A percentile compares a stretch with the other conserved stretches of the same genome.
These are phyloP conservation scores for Verticillium klebahnii DNA, from an alignment of 2,329 filamentous ascomycete species.

Conservation along the genomic window DNA sequence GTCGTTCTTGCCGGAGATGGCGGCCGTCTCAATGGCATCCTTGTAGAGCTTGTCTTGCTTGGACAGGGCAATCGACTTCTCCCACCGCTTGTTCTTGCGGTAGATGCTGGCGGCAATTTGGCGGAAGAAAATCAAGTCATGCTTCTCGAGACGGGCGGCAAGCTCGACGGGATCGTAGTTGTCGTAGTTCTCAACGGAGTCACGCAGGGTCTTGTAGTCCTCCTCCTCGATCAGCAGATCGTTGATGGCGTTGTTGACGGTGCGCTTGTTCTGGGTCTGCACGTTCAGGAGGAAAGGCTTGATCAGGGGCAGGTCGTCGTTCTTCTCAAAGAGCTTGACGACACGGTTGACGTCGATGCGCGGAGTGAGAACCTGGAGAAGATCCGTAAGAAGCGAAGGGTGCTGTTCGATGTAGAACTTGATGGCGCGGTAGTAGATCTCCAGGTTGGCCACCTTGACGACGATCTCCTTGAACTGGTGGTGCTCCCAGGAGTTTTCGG, in stretches of 20 bases:
- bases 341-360: conserved; percentile 98
- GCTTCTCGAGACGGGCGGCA: conserved; percentile 89
- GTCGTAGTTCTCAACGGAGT: conserved; percentile 98
- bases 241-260: conserved; percentile 97
- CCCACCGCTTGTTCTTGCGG: conserved; percentile 99
- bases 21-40: conserved; percentile 96
- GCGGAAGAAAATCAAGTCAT: conserved; percentile 97
- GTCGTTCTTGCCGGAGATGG: conserved; percentile 83
- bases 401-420: conserved; percentile 98
- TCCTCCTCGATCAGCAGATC: conserved; percentile 97
- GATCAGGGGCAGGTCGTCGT: conserved; percentile 95
- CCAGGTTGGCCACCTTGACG: conserved; percentile 95
- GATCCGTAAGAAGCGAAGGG: conserved; percentile 89
- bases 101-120: conserved; percentile 98
- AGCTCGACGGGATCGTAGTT: conserved; percentile 97
- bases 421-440: conserved; percentile 96
- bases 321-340: conserved; percentile 98
- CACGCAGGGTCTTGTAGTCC: conserved; percentile 96
- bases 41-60: conserved; percentile 99
- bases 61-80: conserved; percentile 94
- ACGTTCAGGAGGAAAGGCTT: conserved; percentile 98
- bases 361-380: conserved; percentile 85
- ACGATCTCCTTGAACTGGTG: conserved; percentile 99
- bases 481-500: conserved; percentile 97
- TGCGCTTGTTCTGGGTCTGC: conserved; percentile 94